Evolutionary conservation across 345 rosid genomes (phyloP), one percentile per base, ranked within the genome.

Genomic region (Clausena lansium): DNA sequence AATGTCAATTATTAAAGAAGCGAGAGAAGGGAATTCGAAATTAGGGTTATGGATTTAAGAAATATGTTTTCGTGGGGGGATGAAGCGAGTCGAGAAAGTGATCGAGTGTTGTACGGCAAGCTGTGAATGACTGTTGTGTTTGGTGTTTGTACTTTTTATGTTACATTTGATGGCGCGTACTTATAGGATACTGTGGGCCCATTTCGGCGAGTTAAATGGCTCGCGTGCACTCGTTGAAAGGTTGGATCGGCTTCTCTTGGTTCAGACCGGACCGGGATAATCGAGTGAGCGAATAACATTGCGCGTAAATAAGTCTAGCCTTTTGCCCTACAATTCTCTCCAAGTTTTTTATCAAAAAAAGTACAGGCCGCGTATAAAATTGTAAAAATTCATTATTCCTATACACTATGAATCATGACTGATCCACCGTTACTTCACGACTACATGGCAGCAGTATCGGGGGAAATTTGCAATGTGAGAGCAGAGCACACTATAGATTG

Each of bases 111-210:
- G 36, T 57, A 36, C 52, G 64, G 35, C 65, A 13, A n/a, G 65
- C 3, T 33, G 9, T 2, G 15, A 24, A 25, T 32, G 74, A 20
- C n/a, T 36, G 4, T 7, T 33, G 8, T 1, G 39, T 20, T 4
- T 9, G 10, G 38, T 9, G 35, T 15, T 25, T 14, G 35, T 6
- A 13, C 2, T 25, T 41, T 41, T 52, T 30, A 45, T 3, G 3
- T 17, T 2, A 2, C 17, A 9, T 1, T 10, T 33, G 30, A n/a
- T 20, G 27, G 7, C 11, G 36, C 30, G 5, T 22, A 74, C 80
- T 74, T 77, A 80, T 77, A 80, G 38, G 81, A 71, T 72, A 28
- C 78, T 57, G 85, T 82, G 83, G 87, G 77, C 36, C 80, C 85
- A 33, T 69, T 30, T 2, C 19, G 9, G 25, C 33, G 2, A 68